Conservation (phyloP, 2,329 filamentous ascomycete species). For the Penicillium italicum region DNA sequence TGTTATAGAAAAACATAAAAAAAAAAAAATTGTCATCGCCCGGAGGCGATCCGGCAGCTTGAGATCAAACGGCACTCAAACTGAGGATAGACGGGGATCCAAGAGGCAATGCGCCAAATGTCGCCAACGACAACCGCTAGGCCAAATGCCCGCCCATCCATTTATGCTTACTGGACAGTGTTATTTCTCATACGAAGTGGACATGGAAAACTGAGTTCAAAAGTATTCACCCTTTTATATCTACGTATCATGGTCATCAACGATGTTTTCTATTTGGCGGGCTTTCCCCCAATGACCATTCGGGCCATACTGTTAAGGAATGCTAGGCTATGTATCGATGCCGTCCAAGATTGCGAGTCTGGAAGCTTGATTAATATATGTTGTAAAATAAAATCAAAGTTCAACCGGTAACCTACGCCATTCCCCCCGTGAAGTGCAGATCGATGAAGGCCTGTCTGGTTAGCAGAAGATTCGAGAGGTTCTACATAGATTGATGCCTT, state of each 20-base stretch:
- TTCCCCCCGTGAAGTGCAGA: slow-evolving; percentile 4
- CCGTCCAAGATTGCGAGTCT: slow-evolving; percentile 2
- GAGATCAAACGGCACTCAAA: neutral
- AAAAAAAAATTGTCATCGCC: neutral
- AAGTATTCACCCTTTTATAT: neutral
- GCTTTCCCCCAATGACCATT: neutral
- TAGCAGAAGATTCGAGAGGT: neutral
- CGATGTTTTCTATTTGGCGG: neutral
- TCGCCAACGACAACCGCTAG: neutral
- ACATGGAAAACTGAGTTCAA: neutral
- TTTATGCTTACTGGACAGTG: neutral
- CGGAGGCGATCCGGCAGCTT: neutral
- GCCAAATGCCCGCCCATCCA: neutral
- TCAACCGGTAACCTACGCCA: neutral
- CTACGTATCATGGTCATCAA: neutral
- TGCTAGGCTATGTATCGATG: neutral
- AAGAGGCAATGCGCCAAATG: neutral
- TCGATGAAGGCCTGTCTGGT: slow-evolving; percentile 3
- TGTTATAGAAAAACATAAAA: neutral
- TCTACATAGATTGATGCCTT: neutral
- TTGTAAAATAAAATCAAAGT: neutral
- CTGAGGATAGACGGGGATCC: neutral
- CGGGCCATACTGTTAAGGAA: neutral
- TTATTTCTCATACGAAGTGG: neutral
- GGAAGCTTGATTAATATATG: neutral